Base-by-base conservation (phyloP, 371 early-diverging fungal species). In the Ordospora colligata region DNA sequence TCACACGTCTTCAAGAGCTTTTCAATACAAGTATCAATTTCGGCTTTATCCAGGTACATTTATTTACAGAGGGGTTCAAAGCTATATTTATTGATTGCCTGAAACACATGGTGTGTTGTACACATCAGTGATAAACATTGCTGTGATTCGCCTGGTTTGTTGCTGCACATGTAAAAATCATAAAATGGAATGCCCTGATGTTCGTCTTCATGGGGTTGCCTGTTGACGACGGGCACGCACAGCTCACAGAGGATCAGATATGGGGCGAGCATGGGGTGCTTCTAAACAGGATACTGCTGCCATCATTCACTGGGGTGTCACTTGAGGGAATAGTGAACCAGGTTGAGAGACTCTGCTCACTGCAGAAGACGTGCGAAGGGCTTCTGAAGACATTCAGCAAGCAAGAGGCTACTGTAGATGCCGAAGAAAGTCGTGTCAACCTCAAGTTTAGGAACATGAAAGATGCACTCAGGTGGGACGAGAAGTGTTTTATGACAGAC, bases 271-370 rank as follows among this genome's bases (percentile, higher is more conserved):
- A 58, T 14, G 58, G 58, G n/a, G n/a, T 58, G 8, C 11, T 8
- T 32, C 17, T 19, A 3, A 37, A 25, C n/a, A 32, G 40, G 11
- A 37, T 58, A 37, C n/a, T 6, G 14, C 58, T 58, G 14, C 58
- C 58, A 19, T 58, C 58, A 3, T 58, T 58, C 58, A 58, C 58
- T 25, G 58, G 58, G 9, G 58, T 58, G 58, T 58, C 58, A 8
- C 19, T 58, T 6, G 58, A 58, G 14, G 58, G 58, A 17, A 58
- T 58, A 58, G 58, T 58, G 17, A 58, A 58, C 14, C 58, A 58
- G 40, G 58, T 58, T 2, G 58, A 58, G 19, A 58, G 58, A n/a
- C 37, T 58, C 6, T n/a, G 14, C 37, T 58, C 37, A 12, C n/a
- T 58, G 14, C 37, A 58, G 19, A 58, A 58, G 37, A 37, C 32